Evolutionary conservation across 2,329 filamentous ascomycete species (phyloP).

Genomic region (Aspergillus sojae): DNA sequence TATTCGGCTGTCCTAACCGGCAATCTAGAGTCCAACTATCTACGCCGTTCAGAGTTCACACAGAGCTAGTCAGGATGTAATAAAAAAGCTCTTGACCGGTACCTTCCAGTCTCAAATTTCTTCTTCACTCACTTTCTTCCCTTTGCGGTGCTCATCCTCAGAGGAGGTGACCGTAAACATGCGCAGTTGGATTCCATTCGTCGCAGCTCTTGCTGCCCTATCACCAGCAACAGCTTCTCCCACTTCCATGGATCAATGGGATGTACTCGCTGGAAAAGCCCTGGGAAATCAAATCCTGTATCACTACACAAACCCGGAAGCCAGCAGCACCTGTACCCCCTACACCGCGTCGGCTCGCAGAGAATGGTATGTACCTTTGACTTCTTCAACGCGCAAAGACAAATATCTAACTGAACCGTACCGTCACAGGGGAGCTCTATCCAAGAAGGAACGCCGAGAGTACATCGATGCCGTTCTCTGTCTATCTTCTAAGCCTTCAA

Average conservation of each 20-base stretch:
- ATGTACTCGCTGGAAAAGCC: constrained; percentile 14
- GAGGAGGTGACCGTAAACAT: not conserved
- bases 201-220: constrained; percentile 12
- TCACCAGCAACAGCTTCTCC: constrained; percentile 8
- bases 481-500: constrained; percentile 24
- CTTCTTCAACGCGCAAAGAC: not conserved
- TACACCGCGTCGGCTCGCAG: constrained; percentile 18
- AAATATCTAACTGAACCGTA: not conserved
- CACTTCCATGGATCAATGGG: constrained; percentile 13
- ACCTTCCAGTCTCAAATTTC: not conserved
- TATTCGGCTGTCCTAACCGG: not conserved
- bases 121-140: not conserved
- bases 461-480: constrained; percentile 54
- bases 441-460: constrained; percentile 14
- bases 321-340: constrained; percentile 14
- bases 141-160: not conserved
- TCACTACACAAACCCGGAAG: constrained; percentile 12
- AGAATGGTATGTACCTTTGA: constrained; percentile 18
- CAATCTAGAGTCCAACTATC: not conserved
- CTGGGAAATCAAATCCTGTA: constrained; percentile 14
- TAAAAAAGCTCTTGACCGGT: not conserved
- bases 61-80: not conserved
- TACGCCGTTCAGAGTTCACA: not conserved
- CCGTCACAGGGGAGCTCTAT: constrained; percentile 8
- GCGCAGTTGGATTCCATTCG: constrained; percentile 5